phyloP scores from a whole-genome alignment of 2,329 filamentous ascomycete genomes.

The Colletotrichum salicis region DNA sequence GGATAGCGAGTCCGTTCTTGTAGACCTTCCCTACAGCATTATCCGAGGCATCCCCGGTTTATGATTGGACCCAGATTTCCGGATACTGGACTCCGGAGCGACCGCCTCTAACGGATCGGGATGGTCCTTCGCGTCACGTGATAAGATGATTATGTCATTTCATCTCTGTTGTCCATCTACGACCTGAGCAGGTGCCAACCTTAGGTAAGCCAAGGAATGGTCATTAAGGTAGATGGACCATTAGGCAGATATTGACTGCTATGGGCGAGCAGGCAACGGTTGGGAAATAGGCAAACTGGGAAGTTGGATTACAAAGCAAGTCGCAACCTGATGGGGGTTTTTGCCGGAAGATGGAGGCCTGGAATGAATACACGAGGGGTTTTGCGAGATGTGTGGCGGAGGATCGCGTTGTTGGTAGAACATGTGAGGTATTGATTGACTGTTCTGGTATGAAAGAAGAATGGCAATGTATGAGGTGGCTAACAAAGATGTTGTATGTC shows the following conservation, averaged over 20 bases:
- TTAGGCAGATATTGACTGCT: background rate
- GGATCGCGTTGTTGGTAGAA: background rate
- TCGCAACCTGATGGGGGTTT: background rate
- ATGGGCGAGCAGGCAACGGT: background rate
- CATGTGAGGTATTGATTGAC: background rate
- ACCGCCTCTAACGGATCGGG: too few relatives aligned
- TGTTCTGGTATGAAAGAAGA: background rate
- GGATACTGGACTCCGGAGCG: too few relatives aligned
- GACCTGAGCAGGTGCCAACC: too few relatives aligned
- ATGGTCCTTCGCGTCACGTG: too few relatives aligned
- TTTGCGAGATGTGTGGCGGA: background rate
- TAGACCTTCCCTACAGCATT: too few relatives aligned
- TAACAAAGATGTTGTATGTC: background rate
- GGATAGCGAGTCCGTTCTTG: too few relatives aligned
- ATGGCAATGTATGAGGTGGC: background rate
- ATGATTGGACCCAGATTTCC: too few relatives aligned
- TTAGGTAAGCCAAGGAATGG: background rate
- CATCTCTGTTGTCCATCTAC: too few relatives aligned
- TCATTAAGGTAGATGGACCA: background rate
- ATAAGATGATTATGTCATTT: too few relatives aligned
- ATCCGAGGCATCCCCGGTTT: too few relatives aligned
- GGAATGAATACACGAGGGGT: background rate
- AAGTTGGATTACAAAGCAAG: constrained; percentile 2
- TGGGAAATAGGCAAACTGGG: background rate
- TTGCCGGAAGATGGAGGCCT: background rate